Evolutionary conservation across 164 flowering plant species (phyloP).

Genomic region (Sextonia rubra): DNA sequence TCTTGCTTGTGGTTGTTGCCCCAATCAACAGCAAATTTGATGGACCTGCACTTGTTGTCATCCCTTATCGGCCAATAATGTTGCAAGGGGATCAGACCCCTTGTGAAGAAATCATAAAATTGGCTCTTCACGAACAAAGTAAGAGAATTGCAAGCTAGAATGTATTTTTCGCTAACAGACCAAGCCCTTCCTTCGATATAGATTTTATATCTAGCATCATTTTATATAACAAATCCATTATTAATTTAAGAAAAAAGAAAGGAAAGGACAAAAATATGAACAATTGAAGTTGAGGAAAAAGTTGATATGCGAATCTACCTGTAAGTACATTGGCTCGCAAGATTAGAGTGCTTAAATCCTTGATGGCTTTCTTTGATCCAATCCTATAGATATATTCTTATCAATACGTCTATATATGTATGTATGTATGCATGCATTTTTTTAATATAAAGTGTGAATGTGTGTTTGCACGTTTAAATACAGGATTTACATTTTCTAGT

Average conservation of each 20-base stretch:
- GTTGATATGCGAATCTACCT: conserved; percentile 25
- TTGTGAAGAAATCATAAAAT: conserved; percentile 58
- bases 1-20: conserved; percentile 46
- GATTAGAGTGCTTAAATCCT: conserved; percentile 39
- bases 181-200: conserved; percentile 68
- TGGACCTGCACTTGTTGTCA: conserved; percentile 34
- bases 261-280: not conserved
- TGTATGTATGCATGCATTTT: not conserved
- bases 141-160: conserved; percentile 60
- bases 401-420: not conserved
- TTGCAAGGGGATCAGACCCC: conserved; percentile 44
- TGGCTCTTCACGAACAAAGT: conserved; percentile 34
- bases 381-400: conserved; percentile 28
- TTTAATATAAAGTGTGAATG: no score
- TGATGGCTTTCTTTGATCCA: conserved; percentile 36
- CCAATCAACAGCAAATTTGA: conserved; percentile 68
- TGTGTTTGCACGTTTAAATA: no score
- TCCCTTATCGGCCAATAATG: conserved; percentile 68
- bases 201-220: conserved; percentile 42
- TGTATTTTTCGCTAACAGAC: conserved; percentile 73
- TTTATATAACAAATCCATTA: not conserved
- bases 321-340: conserved; percentile 52
- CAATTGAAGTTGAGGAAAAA: no score
- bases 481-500: no score
- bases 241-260: no score